Evolutionary conservation across 2,329 filamentous ascomycete genomes (phyloP).

Genomic region (Hypoxylon sp.): DNA sequence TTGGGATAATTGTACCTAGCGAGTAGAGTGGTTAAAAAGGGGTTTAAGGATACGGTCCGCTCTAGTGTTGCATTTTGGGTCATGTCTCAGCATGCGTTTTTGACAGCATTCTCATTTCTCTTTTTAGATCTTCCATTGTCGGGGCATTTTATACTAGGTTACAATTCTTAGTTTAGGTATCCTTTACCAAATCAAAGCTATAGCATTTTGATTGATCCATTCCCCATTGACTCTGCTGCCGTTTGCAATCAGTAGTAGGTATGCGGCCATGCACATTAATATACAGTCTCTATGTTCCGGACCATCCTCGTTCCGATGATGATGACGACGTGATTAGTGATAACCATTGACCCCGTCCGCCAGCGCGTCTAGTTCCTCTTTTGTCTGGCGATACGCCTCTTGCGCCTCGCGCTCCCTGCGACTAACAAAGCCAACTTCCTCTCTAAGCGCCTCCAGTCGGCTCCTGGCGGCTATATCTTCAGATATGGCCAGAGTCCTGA

Average conservation of each 20-base stretch:
- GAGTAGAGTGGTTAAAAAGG: background rate
- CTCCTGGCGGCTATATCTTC: conserved; percentile 83
- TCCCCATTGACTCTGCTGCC: background rate
- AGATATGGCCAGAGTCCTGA: conserved; percentile 80
- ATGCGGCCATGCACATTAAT: conserved; percentile 17
- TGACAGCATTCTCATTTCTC: conserved; percentile 5
- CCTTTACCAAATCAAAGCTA: conserved; percentile 3
- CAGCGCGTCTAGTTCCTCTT: conserved; percentile 81
- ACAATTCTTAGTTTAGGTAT: conserved; percentile 19
- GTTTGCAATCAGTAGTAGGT: conserved; percentile 6
- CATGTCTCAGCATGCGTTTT: conserved; percentile 11
- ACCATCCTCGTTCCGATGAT: background rate
- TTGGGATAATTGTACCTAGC: background rate
- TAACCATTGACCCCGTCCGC: conserved; percentile 57
- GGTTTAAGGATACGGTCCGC: background rate
- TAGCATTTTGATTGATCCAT: background rate
- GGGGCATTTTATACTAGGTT: conserved; percentile 1
- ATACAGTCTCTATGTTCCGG: conserved; percentile 29
- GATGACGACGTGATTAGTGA: conserved; percentile 51
- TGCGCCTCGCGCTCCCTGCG: conserved; percentile 91
- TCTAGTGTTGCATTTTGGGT: background rate
- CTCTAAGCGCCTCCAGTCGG: conserved; percentile 80
- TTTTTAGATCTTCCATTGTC: background rate
- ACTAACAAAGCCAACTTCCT: conserved; percentile 86
- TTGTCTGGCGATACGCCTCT: conserved; percentile 82